phyloP scores from a whole-genome alignment of 2,329 filamentous ascomycete genomes.

The Exutisphaerella laricina region DNA sequence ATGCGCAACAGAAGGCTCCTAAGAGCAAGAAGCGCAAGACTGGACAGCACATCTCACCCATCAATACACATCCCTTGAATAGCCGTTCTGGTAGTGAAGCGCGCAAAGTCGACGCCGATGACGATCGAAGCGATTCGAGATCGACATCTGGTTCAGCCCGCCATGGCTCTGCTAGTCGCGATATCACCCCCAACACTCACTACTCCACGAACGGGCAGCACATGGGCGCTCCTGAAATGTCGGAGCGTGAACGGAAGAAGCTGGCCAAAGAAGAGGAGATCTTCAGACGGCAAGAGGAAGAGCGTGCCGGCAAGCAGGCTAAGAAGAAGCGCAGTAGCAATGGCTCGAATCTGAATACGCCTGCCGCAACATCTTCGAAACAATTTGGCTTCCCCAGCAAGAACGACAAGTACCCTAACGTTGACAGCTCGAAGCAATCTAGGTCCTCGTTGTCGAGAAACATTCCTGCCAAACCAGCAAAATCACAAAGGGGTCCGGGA shows the following conservation, averaged over 20 bases:
- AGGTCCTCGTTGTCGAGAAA: slow-evolving; percentile 20
- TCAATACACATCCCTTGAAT: slow-evolving; percentile 50
- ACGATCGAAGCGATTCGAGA: slow-evolving; percentile 54
- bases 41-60: slow-evolving; percentile 47
- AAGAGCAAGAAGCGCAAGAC: slow-evolving; percentile 48
- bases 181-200: slow-evolving; percentile 54
- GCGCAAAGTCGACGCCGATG: slow-evolving; percentile 44
- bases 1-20: slow-evolving; percentile 29
- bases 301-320: slow-evolving; percentile 44
- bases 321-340: slow-evolving; percentile 55
- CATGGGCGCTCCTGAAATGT: slow-evolving; percentile 46
- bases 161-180: slow-evolving; percentile 53
- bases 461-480: slow-evolving; percentile 18
- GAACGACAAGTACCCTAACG: slow-evolving; percentile 27
- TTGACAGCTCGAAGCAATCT: slow-evolving; percentile 25
- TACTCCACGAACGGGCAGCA: slow-evolving; percentile 43
- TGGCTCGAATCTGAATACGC: slow-evolving; percentile 49
- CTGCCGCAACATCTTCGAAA: slow-evolving; percentile 42
- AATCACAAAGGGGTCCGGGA: slow-evolving; percentile 16
- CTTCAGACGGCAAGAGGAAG: slow-evolving; percentile 57
- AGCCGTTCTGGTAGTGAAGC: slow-evolving; percentile 58
- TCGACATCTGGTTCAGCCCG: slow-evolving; percentile 54
- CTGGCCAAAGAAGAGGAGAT: slow-evolving; percentile 58
- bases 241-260: slow-evolving; percentile 58
- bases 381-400: slow-evolving; percentile 32